Evolutionary conservation across 805 yeast genomes (phyloP), one percentile per base, ranked within the genome.

Genomic region (Starmera quercuum): DNA sequence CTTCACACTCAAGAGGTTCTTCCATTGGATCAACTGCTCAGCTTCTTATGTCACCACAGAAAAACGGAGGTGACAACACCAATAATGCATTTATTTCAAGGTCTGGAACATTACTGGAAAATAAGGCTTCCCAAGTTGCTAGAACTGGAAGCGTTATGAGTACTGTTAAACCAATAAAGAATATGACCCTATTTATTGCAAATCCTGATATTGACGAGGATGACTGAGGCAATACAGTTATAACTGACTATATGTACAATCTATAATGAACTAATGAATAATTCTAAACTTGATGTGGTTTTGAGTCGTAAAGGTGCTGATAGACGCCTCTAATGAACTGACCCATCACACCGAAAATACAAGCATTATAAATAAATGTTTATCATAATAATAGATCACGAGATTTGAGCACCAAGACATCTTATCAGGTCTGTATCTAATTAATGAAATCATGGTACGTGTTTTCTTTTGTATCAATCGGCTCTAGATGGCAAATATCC

Each of bases 171-270:
- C 54, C 6, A 59, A 39, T 54, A 21, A 66, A 62, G 14, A 51
- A 54, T 17, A 71, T 73, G 46, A 61, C 65, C 17, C 56, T 77
- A 36, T 69, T 63, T 30, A 63, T 77, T 32, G 82, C 79, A 14
- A 77, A 77, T 38, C 83, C 83, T 0, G 83, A 68, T 26, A 52
- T 56, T 31, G 73, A 68, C 36, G 61, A 62, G 15, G 27, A 25
- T 11, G 27, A 25, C 27, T 25, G 27, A 25, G 11, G 11, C 23
- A n/a, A n/a, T n/a, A n/a, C n/a, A n/a, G n/a, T n/a, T n/a, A n/a
- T n/a, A n/a, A n/a, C n/a, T n/a, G n/a, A n/a, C n/a, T n/a, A n/a
- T n/a, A n/a, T n/a, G n/a, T n/a, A n/a, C n/a, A n/a, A n/a, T n/a
- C n/a, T n/a, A n/a, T n/a, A n/a, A n/a, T n/a, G n/a, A n/a, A n/a